phyloP scores from a whole-genome alignment of 2,329 filamentous ascomycete genomes.

The Botryotinia globosa region DNA sequence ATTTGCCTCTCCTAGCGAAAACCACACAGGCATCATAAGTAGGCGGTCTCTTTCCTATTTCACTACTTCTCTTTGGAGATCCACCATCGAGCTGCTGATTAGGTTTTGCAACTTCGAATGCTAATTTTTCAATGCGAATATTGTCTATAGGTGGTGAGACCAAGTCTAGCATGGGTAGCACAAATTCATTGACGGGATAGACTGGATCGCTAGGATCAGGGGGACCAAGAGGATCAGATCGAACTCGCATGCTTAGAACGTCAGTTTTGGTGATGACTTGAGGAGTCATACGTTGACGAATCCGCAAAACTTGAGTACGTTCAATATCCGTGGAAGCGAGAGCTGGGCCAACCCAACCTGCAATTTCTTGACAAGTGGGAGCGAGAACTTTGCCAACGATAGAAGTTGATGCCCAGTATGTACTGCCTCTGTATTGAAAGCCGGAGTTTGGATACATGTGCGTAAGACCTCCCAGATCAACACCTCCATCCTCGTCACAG shows the following conservation, averaged over 20 bases:
- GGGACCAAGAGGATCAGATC: constrained; percentile 68
- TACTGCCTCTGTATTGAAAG: constrained; percentile 75
- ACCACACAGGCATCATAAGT: constrained; percentile 60
- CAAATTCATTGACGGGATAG: constrained; percentile 67
- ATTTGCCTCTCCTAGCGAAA: constrained; percentile 61
- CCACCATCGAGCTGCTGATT: not conserved
- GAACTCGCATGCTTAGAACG: constrained; percentile 62
- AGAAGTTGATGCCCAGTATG: constrained; percentile 70
- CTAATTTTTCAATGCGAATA: constrained; percentile 67
- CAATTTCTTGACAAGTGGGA: constrained; percentile 67
- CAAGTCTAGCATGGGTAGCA: constrained; percentile 51
- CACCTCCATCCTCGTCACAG: constrained; percentile 66
- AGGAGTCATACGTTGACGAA: constrained; percentile 58
- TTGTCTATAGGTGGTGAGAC: constrained; percentile 57
- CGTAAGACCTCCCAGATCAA: constrained; percentile 62
- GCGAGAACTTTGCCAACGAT: constrained; percentile 75
- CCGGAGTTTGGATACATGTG: constrained; percentile 67
- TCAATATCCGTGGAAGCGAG: constrained; percentile 64
- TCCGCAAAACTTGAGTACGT: constrained; percentile 66
- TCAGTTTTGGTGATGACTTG: constrained; percentile 57
- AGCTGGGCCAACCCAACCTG: constrained; percentile 72
- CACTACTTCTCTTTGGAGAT: constrained; percentile 8
- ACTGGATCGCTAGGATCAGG: constrained; percentile 45
- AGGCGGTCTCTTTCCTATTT: constrained; percentile 39
- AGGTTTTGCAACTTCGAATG: constrained; percentile 32